These are phyloP conservation scores for Protea cynaroides DNA, from an alignment of 164 flowering plant species.

Conservation along the genomic window DNA sequence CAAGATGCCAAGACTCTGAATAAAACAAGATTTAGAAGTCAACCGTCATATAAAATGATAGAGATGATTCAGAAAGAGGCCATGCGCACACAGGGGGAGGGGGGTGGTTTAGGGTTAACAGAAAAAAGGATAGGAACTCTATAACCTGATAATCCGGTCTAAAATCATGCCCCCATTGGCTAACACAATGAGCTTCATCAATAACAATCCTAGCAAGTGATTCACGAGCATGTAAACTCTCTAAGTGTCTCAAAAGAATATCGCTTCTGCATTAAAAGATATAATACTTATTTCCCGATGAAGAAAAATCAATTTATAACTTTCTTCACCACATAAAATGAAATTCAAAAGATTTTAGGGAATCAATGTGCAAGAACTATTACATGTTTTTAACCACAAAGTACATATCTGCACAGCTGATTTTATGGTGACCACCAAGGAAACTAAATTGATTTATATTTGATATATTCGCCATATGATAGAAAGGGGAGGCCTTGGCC, in stretches of 20 bases:
- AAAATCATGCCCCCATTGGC: conserved; percentile 99
- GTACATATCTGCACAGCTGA: not conserved
- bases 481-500: too few species aligned
- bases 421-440: not conserved
- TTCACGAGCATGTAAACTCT: conserved; percentile 61
- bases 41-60: conserved; percentile 8
- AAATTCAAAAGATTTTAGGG: not conserved
- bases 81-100: too few species aligned
- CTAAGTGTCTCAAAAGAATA: conserved; percentile 72
- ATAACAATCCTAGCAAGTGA: conserved; percentile 83
- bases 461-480: too few species aligned
- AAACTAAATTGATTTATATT: too few species aligned
- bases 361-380: not conserved
- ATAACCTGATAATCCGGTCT: conserved; percentile 98
- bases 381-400: not conserved
- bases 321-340: not conserved
- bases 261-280: conserved; percentile 69
- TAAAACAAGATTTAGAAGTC: conserved; percentile 5
- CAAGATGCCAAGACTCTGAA: conserved; percentile 91
- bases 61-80: not conserved
- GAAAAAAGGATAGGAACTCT: conserved; percentile 4
- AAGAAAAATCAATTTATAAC: not conserved
- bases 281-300: not conserved
- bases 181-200: conserved; percentile 99
- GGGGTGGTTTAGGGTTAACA: too few species aligned